Base-by-base conservation (phyloP, 73 alveolate species). In the Breviolum minutum region DNA sequence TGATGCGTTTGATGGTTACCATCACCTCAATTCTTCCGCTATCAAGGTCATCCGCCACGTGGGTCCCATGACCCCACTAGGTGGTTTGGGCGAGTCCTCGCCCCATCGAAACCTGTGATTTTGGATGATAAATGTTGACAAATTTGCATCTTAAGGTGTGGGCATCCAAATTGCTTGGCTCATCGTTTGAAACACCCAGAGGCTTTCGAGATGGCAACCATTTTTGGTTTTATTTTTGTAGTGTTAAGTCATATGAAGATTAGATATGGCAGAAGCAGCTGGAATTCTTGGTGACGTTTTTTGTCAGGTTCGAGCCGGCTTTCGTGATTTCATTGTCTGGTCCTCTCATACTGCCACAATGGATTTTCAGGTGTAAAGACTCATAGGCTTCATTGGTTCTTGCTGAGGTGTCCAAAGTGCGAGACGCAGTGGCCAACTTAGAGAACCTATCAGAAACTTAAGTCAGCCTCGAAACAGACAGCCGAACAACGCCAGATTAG, bases 51-150 rank as follows among this genome's bases (percentile, higher is more conserved):
- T 92, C 29, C 98, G 98, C 27, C 98, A 92, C 29, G 98, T 92
- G 66, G 98, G 98, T 69, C 98, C 98, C 69, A 92, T 92, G 98
- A 74, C 98, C 26, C 98, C 98, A 24, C 83, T 92, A 48, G 91
- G 98, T 22, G 98, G 98, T 9, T 26, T 92, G 60, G 98, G 98
- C 16, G 98, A 92, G 98, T 22, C 61, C 40, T 54, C 20, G 27
- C 32, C 96, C 16, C 63, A 70, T 87, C 29, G 74, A 29, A 22
- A 79, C 8, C 2, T 63, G 87, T 9, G n/a, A 12, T 9, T 61
- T 77, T n/a, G n/a, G n/a, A n/a, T n/a, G n/a, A n/a, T n/a, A n/a
- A n/a, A n/a, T n/a, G 24, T 27, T 8, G 71, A 54, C 71, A 22
- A 22, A 68, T 27, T 82, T 5, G 70, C 26, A 12, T 82, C 11